These are phyloP conservation scores for Nasturtium officinale DNA, from an alignment of 345 rosid genomes.

Conservation along the genomic window DNA sequence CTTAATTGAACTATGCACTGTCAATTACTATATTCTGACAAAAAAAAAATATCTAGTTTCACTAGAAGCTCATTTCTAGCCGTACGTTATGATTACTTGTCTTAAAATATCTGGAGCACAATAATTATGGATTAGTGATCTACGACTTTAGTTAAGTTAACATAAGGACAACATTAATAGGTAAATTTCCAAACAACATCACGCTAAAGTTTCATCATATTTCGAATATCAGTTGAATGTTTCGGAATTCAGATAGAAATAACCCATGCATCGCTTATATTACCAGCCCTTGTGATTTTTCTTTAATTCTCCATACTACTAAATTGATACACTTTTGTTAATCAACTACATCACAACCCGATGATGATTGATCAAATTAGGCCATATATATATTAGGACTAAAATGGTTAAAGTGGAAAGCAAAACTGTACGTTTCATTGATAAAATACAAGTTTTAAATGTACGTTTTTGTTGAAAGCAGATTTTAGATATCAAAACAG, in stretches of 20 bases:
- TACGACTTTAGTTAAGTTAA: neutral
- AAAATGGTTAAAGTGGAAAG: neutral
- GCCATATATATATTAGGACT: neutral
- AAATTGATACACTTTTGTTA: neutral
- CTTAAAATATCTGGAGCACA: neutral
- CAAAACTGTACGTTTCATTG: neutral
- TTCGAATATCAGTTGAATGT: neutral
- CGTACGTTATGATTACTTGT: neutral
- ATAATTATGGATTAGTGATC: neutral
- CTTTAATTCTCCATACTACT: neutral
- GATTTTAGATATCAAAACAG: neutral
- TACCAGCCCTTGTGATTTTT: neutral
- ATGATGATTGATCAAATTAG: neutral
- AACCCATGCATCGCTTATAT: neutral
- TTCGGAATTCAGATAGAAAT: neutral
- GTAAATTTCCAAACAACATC: neutral
- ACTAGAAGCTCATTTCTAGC: neutral
- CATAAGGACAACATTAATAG: neutral
- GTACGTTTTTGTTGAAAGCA: neutral
- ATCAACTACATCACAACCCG: neutral
- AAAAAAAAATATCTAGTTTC: slow-evolving; percentile 24
- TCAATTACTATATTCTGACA: neutral
- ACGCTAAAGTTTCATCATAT: neutral
- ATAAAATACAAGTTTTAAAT: neutral
- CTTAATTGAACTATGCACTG: neutral